A percentile compares a stretch with the other conserved stretches of the same genome.
Evolutionary conservation across 805 yeast species (phyloP).

Genomic region (Cyberlindnera nakhonratchasimensis): DNA sequence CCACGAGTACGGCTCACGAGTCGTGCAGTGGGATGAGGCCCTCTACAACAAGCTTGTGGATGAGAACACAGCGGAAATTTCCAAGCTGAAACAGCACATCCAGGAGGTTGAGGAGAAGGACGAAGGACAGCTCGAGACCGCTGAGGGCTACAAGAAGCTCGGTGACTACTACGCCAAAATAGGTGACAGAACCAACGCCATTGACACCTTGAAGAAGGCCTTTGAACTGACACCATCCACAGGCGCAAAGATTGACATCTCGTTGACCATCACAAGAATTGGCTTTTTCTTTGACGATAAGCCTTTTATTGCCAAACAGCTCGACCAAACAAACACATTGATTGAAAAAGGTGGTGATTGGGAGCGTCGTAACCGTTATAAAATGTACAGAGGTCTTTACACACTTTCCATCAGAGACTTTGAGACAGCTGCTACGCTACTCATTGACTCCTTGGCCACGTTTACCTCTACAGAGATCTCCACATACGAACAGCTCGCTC

Average conservation of each 20-base stretch:
- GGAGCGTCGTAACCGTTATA: slow-evolving; percentile 95
- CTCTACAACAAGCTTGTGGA: slow-evolving; percentile 48
- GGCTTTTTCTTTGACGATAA: slow-evolving; percentile 90
- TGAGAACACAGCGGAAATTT: slow-evolving; percentile 54
- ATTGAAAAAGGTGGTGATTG: slow-evolving; percentile 98
- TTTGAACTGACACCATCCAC: slow-evolving; percentile 77
- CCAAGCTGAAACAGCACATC: slow-evolving; percentile 41
- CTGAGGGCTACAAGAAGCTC: slow-evolving; percentile 70
- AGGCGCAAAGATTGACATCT: slow-evolving; percentile 86
- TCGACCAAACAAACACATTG: slow-evolving; percentile 67
- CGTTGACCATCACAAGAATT: slow-evolving; percentile 75
- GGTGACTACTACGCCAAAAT: slow-evolving; percentile 87
- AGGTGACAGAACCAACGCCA: slow-evolving; percentile 75
- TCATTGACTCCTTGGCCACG: slow-evolving; percentile 90
- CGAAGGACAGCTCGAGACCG: slow-evolving; percentile 84
- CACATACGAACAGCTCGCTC: slow-evolving; percentile 85
- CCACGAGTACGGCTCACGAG: slow-evolving; percentile 37
- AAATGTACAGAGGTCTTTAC: slow-evolving; percentile 86
- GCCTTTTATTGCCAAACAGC: slow-evolving; percentile 59
- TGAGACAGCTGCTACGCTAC: slow-evolving; percentile 74
- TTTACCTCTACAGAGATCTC: slow-evolving; percentile 91
- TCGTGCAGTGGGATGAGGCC: slow-evolving; percentile 57
- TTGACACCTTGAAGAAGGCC: slow-evolving; percentile 64
- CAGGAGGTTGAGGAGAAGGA: slow-evolving; percentile 49
- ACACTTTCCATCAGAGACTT: slow-evolving; percentile 82